Evolutionary conservation across 2,329 filamentous ascomycete genomes (phyloP), one percentile per base, ranked within the genome.

Genomic region (Alternaria novae-zelandiae): DNA sequence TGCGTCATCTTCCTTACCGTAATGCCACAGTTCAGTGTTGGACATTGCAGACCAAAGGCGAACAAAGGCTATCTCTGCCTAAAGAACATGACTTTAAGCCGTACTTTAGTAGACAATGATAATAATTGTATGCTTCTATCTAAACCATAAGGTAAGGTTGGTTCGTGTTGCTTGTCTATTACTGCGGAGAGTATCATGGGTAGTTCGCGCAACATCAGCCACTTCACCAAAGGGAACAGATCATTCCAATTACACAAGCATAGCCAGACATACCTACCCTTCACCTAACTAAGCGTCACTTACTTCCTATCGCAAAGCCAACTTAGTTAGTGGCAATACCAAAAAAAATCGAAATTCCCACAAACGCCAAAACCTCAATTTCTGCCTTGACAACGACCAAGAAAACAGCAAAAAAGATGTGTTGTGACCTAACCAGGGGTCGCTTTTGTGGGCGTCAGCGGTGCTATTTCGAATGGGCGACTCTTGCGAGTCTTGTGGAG

Each of bases 381-480:
- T 41, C 36, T n/a, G 15, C 32, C n/a, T 1, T 3, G 2, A 11
- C 36, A 26, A 45, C n/a, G 17, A 20, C 32, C 20, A 49, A 20
- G 10, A 45, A 54, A 54, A 55, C 13, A 46, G 41, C 51, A 63
- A 66, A 64, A 59, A 67, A 49, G 43, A 51, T n/a, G 44, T 41
- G 6, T 54, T 30, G 10, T 71, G 68, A 71, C 69, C 69, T 67
- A 66, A 66, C 68, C 69, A 71, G 69, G 69, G 69, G 69, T 71
- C 69, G 69, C 59, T 65, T 4, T 54, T 0, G 2, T 7, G 5
- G 49, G 9, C 49, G 61, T 64, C 63, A 69, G 67, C 26, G 17
- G 9, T 13, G 25, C 17, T 62, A 61, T 41, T 69, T 61, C 32
- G 69, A 70, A 61, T 15, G 26, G 9, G 23, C 1, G 20, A 21